phyloP scores from a whole-genome alignment of 2,329 filamentous ascomycete genomes.

The Aplosporella prunicola region DNA sequence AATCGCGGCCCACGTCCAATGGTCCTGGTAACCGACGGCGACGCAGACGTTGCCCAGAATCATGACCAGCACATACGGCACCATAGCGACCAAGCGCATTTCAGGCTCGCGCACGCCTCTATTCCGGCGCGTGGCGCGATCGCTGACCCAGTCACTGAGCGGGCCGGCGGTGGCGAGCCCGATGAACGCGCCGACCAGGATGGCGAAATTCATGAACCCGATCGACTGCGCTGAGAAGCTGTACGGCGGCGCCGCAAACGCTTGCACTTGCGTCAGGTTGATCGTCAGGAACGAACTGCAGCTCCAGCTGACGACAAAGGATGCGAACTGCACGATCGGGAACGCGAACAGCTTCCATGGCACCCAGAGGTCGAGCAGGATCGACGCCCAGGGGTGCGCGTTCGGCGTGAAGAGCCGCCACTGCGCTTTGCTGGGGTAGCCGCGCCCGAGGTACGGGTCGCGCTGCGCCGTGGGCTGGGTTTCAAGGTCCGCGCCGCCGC shows the following conservation, averaged over 20 bases:
- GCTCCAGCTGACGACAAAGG: conserved; percentile 53
- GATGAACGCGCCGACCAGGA: conserved; percentile 45
- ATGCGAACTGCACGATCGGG: conserved; percentile 53
- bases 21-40: conserved; percentile 43
- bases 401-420: conserved; percentile 46
- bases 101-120: conserved; percentile 48
- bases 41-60: conserved; percentile 49
- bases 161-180: conserved; percentile 47
- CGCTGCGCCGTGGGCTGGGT: conserved; percentile 31
- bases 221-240: conserved; percentile 42
- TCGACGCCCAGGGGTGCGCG: conserved; percentile 35
- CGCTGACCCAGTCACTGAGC: conserved; percentile 48
- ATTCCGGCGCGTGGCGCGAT: conserved; percentile 44
- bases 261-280: conserved; percentile 51
- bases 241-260: conserved; percentile 47
- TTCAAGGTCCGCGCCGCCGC: conserved; percentile 16
- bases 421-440: conserved; percentile 46
- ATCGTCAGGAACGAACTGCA: conserved; percentile 49
- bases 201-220: conserved; percentile 49
- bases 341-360: conserved; percentile 54
- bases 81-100: conserved; percentile 48
- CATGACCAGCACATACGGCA: conserved; percentile 49
- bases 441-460: conserved; percentile 48
- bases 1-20: conserved; percentile 47
- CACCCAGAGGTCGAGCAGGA: conserved; percentile 48